phyloP scores from a whole-genome alignment of 2,329 filamentous ascomycete species.

The Mycosphaerella sp. region DNA sequence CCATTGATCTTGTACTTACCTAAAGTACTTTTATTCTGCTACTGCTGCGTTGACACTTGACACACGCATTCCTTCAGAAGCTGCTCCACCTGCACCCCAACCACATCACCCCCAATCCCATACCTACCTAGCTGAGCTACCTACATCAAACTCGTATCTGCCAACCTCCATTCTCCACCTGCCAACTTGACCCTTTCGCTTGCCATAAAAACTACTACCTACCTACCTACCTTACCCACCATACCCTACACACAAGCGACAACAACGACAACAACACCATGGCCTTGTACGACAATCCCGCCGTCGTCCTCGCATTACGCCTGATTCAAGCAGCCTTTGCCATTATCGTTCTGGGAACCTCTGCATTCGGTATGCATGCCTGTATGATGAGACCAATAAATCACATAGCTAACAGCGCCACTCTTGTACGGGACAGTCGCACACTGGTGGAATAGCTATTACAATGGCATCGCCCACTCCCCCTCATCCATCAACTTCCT shows the following conservation, averaged over 20 bases:
- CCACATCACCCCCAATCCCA: no score
- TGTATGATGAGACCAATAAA: neutral
- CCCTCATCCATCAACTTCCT: conserved; percentile 65
- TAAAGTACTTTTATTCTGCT: no score
- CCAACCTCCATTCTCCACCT: no score
- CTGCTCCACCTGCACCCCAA: no score
- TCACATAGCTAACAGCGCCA: conserved; percentile 21
- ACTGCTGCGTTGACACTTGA: no score
- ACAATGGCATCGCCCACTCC: conserved; percentile 26
- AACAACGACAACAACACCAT: neutral
- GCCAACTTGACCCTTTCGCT: no score
- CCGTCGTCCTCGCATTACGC: conserved; percentile 56
- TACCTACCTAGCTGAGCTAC: no score
- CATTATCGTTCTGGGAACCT: conserved; percentile 68
- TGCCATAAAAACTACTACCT: neutral
- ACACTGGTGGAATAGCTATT: conserved; percentile 3
- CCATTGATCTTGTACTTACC: neutral
- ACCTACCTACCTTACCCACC: neutral
- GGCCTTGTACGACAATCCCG: conserved; percentile 3
- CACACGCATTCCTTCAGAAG: no score
- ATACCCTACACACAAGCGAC: neutral
- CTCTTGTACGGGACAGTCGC: neutral
- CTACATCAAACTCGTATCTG: no score
- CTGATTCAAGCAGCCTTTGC: conserved; percentile 60
- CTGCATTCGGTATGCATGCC: conserved; percentile 57